These are phyloP conservation scores for Sinapis alba DNA, from an alignment of 441 rosid genomes.

Conservation along the genomic window DNA sequence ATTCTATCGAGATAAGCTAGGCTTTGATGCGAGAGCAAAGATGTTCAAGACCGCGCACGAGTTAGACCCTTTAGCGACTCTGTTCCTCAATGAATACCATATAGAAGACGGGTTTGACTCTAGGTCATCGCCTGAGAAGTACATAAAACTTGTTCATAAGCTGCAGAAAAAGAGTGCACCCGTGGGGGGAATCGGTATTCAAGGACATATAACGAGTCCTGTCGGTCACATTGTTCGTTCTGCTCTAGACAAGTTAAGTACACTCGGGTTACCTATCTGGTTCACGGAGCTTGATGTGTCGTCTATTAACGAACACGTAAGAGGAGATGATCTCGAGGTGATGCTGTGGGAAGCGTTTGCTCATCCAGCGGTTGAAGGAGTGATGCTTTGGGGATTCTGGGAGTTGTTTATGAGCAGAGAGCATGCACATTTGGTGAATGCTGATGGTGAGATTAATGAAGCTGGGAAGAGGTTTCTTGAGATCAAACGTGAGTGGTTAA, in stretches of 20 bases:
- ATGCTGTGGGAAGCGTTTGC: slow-evolving; percentile 88
- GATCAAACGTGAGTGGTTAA: neutral
- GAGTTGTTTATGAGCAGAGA: neutral
- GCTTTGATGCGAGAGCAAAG: slow-evolving; percentile 53
- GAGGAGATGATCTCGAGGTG: slow-evolving; percentile 84
- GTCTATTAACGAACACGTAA: slow-evolving; percentile 57
- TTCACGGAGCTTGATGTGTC: slow-evolving; percentile 58
- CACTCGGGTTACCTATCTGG: slow-evolving; percentile 52
- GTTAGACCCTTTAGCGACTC: slow-evolving; percentile 67
- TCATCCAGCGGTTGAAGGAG: slow-evolving; percentile 85
- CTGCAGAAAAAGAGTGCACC: slow-evolving; percentile 76
- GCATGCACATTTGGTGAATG: slow-evolving; percentile 72
- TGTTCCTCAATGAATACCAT: slow-evolving; percentile 87
- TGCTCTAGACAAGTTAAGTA: slow-evolving; percentile 53
- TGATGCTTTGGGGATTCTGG: slow-evolving; percentile 83
- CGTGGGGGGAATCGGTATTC: slow-evolving; percentile 55
- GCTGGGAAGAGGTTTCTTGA: slow-evolving; percentile 67
- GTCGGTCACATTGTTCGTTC: slow-evolving; percentile 45
- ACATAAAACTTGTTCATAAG: slow-evolving; percentile 57
- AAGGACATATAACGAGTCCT: slow-evolving; percentile 53
- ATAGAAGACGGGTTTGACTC: slow-evolving; percentile 77
- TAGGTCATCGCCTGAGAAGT: slow-evolving; percentile 70
- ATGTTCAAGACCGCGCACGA: slow-evolving; percentile 73
- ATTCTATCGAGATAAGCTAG: slow-evolving; percentile 61
- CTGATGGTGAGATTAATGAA: slow-evolving; percentile 80